phyloP scores from a whole-genome alignment of 2,329 filamentous ascomycete species.

The Ascochyta lentis region DNA sequence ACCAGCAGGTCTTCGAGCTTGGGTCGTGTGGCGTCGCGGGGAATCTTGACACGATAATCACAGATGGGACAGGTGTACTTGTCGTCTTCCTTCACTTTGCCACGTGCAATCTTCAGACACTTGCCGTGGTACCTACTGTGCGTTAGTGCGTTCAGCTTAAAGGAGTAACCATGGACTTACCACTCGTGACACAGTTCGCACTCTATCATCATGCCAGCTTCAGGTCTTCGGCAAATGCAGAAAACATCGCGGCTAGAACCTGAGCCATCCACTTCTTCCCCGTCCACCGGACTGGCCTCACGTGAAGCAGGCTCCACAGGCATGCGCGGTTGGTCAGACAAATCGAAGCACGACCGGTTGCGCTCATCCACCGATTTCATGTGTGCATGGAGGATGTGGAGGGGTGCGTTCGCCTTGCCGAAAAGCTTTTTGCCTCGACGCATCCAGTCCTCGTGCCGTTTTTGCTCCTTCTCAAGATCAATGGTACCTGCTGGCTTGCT shows the following conservation, averaged over 20 bases:
- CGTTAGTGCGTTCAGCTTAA: constrained; percentile 29
- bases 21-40: constrained; percentile 91
- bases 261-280: constrained; percentile 53
- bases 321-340: constrained; percentile 83
- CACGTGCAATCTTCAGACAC: constrained; percentile 94
- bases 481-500: constrained; percentile 90
- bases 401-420: constrained; percentile 94
- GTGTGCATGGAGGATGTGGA: constrained; percentile 93
- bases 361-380: constrained; percentile 92
- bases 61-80: constrained; percentile 99
- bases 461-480: constrained; percentile 92
- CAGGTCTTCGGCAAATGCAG: constrained; percentile 91
- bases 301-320: constrained; percentile 92
- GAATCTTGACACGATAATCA: constrained; percentile 96
- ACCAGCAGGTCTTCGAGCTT: constrained; percentile 88
- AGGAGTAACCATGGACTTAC: constrained; percentile 59
- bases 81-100: constrained; percentile 97
- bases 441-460: constrained; percentile 99
- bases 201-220: constrained; percentile 99
- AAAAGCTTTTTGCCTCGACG: constrained; percentile 96
- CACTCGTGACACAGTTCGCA: constrained; percentile 98
- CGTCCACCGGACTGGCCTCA: constrained; percentile 70
- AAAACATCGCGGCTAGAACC: constrained; percentile 78
- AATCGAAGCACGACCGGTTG: constrained; percentile 90
- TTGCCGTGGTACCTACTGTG: constrained; percentile 92